Base-by-base conservation (phyloP, 1,284 basidiomycete genomes). In the Porogramme epimiltina region DNA sequence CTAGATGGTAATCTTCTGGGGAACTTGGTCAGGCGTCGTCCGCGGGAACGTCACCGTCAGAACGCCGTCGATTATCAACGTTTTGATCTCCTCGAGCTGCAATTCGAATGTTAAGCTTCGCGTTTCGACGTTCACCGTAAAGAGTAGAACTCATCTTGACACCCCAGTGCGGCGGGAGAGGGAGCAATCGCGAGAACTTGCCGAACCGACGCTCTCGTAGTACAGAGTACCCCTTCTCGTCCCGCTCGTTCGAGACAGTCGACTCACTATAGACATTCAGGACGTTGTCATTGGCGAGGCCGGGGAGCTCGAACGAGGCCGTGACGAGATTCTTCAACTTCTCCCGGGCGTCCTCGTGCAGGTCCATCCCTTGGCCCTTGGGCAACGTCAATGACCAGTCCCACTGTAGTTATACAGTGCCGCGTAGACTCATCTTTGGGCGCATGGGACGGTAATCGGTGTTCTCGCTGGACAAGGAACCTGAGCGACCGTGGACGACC, bases 111-210 rank as follows among this genome's bases (percentile, higher is more conserved):
- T 57, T 41, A 59, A 45, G 40, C 18, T 10, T 18, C 9, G 16
- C 15, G 2, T 33, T 31, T 16, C 38, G 25, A 13, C 4, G 19
- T 2, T 3, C 16, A 23, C n/a, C n/a, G n/a, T n/a, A n/a, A n/a
- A 20, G 9, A 2, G 5, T 26, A 22, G 6, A 3, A 11, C 16
- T 11, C 25, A 11, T 16, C 24, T 16, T 52, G 66, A 56, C 44
- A 76, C 79, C 74, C 79, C 76, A 43, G 75, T 67, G 3, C 80
- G 78, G 62, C 33, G 80, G 78, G 4, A 81, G 68, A 42, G 69
- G 63, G 49, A 80, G 25, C 0, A 70, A 70, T 33, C 80, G 72
- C 16, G 73, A 69, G 61, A 80, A 78, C 48, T 69, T 77, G 47
- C 79, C 79, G 42, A 52, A 73, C 42, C 70, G 67, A 23, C 79